Evolutionary conservation across 495 filamentous ascomycete species (phyloP), one percentile per base, ranked within the genome.

Genomic region (Tuber brumale): DNA sequence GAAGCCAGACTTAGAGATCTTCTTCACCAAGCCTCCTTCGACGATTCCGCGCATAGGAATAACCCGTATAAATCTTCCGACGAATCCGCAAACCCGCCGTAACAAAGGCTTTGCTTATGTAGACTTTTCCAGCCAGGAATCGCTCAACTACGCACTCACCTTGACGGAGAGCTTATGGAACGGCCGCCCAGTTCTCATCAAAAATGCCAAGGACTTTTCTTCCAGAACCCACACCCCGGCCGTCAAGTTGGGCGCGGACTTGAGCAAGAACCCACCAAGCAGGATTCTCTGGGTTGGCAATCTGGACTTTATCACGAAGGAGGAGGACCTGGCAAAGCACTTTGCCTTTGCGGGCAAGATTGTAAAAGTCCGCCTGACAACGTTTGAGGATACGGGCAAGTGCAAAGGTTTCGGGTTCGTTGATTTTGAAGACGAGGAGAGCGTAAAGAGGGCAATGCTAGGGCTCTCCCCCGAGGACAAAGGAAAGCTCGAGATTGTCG

Each of bases 391-490:
- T 81, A 90, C 91, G 57, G 96, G 95, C 41, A 98, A 98, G 86
- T 98, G 96, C 86, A 97, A 97, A 86, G 95, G 95, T 1, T 99
- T 92, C 86, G 94, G 91, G 31, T 98, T 95, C 92, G 90, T 98
- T 70, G 91, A 91, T 57, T 99, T 98, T 85, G 90, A 90, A 82
- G 90, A 93, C 39, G 78, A 93, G 27, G 90, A 92, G 31, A 88
- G 90, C 0, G 93, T 92, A 0, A 86, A 89, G 79, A 89, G 88
- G 81, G 95, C 94, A 12, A 93, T 97, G 78, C 91, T 89, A 76
- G 96, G 96, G 3, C 87, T 94, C 70, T 87, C 89, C 80, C 85
- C 91, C 66, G 86, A 87, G 75, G 89, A 92, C 44, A 83, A 86
- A 31, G 85, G 86, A 44, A 86, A 85, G 35, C 82, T 89, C 70